These are phyloP conservation scores for Rhizopus delemar DNA, from an alignment of 371 early-diverging fungal species.

Conservation along the genomic window DNA sequence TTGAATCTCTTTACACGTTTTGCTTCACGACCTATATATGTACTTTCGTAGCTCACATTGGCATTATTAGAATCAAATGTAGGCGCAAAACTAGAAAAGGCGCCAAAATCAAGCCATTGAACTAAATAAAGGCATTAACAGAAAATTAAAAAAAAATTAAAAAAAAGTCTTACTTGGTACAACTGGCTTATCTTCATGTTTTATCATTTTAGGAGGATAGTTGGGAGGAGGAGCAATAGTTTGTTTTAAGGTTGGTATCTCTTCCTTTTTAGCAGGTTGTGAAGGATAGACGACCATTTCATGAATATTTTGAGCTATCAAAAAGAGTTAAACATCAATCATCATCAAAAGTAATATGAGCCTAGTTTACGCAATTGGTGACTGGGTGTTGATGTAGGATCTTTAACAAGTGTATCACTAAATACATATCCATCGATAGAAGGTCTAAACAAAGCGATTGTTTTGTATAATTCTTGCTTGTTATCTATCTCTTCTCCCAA, in stretches of 20 bases:
- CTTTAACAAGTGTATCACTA: conserved; percentile 28
- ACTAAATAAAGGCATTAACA: conserved; percentile 20
- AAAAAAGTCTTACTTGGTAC: conserved; percentile 32
- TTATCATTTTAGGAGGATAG: conserved; percentile 24
- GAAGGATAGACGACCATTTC: conserved; percentile 42
- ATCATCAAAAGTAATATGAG: background rate
- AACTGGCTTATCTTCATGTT: conserved; percentile 44
- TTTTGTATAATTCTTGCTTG: conserved; percentile 9
- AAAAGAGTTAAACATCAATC: background rate
- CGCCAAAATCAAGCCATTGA: conserved; percentile 55
- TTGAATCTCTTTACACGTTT: conserved; percentile 29
- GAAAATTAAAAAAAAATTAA: background rate
- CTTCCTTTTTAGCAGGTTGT: conserved; percentile 16
- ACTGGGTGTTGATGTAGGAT: conserved; percentile 3
- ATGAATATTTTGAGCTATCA: conserved; percentile 32
- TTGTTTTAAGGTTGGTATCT: conserved; percentile 30
- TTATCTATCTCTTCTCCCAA: conserved; percentile 24
- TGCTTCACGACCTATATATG: conserved; percentile 44
- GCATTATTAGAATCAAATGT: conserved; percentile 49
- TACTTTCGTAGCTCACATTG: conserved; percentile 46
- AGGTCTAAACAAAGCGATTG: conserved; percentile 41
- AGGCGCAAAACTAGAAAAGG: conserved; percentile 54
- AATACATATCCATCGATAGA: conserved; percentile 49
- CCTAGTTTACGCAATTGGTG: conserved; percentile 29
- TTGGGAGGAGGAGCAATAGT: conserved; percentile 39